Conservation (phyloP, 2,329 filamentous ascomycete genomes). For the Plenodomus tracheiphilus region DNA sequence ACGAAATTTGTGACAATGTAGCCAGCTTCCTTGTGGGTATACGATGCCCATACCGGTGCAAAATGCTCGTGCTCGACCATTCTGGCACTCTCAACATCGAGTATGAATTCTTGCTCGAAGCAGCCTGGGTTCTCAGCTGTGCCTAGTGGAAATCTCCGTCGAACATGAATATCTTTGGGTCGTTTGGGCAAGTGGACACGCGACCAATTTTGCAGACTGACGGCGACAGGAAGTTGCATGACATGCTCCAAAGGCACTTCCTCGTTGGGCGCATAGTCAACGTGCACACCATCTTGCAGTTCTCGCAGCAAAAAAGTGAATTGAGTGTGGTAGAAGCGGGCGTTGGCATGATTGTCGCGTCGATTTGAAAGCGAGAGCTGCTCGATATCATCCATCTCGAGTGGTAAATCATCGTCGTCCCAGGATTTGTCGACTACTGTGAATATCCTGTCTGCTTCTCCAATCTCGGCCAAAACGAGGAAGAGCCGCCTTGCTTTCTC, state of each 20-base stretch:
- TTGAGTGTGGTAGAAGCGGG: slow-evolving; percentile 70
- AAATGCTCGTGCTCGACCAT: slow-evolving; percentile 69
- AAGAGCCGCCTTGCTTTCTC: slow-evolving; percentile 71
- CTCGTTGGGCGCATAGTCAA: slow-evolving; percentile 68
- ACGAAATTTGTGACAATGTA: slow-evolving; percentile 70
- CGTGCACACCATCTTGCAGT: slow-evolving; percentile 62
- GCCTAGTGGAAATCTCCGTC: slow-evolving; percentile 61
- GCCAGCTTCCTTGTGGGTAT: slow-evolving; percentile 64
- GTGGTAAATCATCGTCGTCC: slow-evolving; percentile 75
- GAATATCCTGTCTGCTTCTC: slow-evolving; percentile 74
- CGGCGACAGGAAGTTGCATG: slow-evolving; percentile 59
- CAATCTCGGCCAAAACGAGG: slow-evolving; percentile 70
- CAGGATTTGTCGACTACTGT: slow-evolving; percentile 74
- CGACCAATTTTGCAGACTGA: slow-evolving; percentile 54
- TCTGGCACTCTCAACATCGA: slow-evolving; percentile 63
- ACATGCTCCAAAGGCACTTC: slow-evolving; percentile 70
- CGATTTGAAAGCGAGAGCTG: slow-evolving; percentile 63
- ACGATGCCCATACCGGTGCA: slow-evolving; percentile 71
- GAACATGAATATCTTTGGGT: slow-evolving; percentile 60
- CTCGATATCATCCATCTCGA: slow-evolving; percentile 67
- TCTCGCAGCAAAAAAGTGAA: slow-evolving; percentile 71
- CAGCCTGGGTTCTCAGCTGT: slow-evolving; percentile 32
- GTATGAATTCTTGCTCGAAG: slow-evolving; percentile 57
- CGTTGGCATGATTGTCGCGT: slow-evolving; percentile 66
- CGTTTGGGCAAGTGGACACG: slow-evolving; percentile 67